Evolutionary conservation across 1,284 basidiomycete genomes (phyloP).

Genomic region (Trichosporon ovoides): DNA sequence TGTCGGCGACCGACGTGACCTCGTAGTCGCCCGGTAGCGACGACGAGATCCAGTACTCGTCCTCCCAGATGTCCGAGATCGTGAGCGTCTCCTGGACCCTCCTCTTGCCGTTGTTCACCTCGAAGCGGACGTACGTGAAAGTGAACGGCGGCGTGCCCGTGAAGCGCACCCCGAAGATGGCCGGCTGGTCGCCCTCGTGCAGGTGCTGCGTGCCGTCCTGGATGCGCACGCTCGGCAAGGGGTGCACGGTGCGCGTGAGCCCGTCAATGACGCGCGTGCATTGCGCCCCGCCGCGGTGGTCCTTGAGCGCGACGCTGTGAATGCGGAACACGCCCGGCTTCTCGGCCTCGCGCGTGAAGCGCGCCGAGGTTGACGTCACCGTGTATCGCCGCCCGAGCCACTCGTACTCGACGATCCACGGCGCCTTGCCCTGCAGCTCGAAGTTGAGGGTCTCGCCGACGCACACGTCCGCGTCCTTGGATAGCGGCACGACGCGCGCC

Average conservation of each 20-base stretch:
- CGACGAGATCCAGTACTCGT: slow-evolving; percentile 80
- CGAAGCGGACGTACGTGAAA: slow-evolving; percentile 80
- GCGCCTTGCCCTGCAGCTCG: slow-evolving; percentile 88
- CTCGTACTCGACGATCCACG: slow-evolving; percentile 88
- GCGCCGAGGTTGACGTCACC: slow-evolving; percentile 69
- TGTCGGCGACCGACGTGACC: slow-evolving; percentile 81
- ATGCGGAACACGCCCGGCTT: slow-evolving; percentile 75
- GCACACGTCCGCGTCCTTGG: slow-evolving; percentile 73
- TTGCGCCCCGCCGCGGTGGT: slow-evolving; percentile 54
- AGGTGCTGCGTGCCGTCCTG: slow-evolving; percentile 83
- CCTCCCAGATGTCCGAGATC: slow-evolving; percentile 68
- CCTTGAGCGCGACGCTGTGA: slow-evolving; percentile 80
- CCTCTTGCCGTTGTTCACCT: slow-evolving; percentile 26
- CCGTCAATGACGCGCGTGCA: slow-evolving; percentile 76
- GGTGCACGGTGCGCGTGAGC: slow-evolving; percentile 69
- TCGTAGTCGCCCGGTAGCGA: slow-evolving; percentile 67
- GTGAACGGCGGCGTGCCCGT: slow-evolving; percentile 89
- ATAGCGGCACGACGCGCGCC: slow-evolving; percentile 81
- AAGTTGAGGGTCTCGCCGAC: slow-evolving; percentile 87
- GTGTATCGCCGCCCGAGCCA: slow-evolving; percentile 70
- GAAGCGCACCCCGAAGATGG: slow-evolving; percentile 76
- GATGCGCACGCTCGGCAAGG: slow-evolving; percentile 79
- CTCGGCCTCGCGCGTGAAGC: slow-evolving; percentile 77
- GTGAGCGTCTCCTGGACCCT: slow-evolving; percentile 80
- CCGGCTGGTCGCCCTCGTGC: slow-evolving; percentile 87